Evolutionary conservation across 1,284 basidiomycete genomes (phyloP), one percentile per base, ranked within the genome.

Genomic region (Tilletia indica): DNA sequence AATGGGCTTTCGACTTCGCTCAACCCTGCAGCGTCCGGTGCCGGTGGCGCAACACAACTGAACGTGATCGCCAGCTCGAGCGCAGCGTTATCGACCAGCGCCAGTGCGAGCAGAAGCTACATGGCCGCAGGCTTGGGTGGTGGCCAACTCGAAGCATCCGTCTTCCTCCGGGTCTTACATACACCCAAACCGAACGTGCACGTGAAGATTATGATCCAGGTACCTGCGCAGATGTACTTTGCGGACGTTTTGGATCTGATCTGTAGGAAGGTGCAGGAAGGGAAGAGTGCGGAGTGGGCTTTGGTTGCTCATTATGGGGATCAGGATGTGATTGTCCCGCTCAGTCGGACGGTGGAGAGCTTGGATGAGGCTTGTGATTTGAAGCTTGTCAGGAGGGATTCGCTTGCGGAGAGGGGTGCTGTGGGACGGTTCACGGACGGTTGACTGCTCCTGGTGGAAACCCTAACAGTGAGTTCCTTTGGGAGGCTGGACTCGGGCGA

Each of bases 331-430:
- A 87, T 97, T 49, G 91, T 98, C 34, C 94, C 95, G 9, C 88
- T 97, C 16, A 96, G 99, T 83, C 89, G 94, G n/a, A 97, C 94
- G 0, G 96, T 98, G 14, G 93, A 93, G 45, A 93, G 91, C n/a
- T 85, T 98, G 78, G 92, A 93, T 82, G 94, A 93, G 12, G 92
- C 91, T 79, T 89, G 90, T 36, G 92, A 96, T 78, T 87, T 99
- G 16, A 89, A 91, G 8, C 87, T 99, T 8, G 91, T 97, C 61
- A 92, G 91, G 83, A 87, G 90, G 74, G 73, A 75, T 4, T 76
- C 72, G 31, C 71, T 82, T 9, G 76, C 76, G 14, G 75, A 70
- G 5, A 49, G 73, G 54, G 76, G 74, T 58, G 82, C 82, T 64
- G 84, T 77, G 85, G 90, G 85, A 3, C 74, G n/a, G n/a, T n/a